Base-by-base conservation (phyloP, 345 rosid species). In the Firmiana major region DNA sequence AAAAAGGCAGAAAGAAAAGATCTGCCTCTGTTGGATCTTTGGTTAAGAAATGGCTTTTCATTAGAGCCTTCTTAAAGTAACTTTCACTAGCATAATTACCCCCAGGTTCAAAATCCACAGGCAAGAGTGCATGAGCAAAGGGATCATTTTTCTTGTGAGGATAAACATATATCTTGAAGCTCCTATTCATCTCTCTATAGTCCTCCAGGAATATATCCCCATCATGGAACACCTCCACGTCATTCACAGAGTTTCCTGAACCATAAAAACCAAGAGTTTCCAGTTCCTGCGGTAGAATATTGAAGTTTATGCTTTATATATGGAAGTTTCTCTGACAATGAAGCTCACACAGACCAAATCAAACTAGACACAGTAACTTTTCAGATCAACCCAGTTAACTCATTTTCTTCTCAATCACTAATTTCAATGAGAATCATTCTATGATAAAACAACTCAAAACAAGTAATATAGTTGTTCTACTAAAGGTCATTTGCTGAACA, bases 1-100 rank as follows among this genome's bases (percentile, higher is more conserved):
- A 88, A 78, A 88, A 88, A 46, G 91, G 91, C 83, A 88, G 66
- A 72, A 83, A 86, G 84, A 88, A 88, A 74, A 88, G 88, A 73
- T 88, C 85, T 1, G 89, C 89, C 66, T 74, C 63, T 0, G 77
- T 54, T 9, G 89, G 91, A 71, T 88, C 81, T 70, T 79, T 78
- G 1, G 89, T 88, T 73, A 86, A 69, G 80, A 88, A 86, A 74
- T 83, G 87, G 79, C 91, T 88, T 59, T 79, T 78, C 85, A 77
- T 69, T 19, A 86, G 85, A 67, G 77, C 86, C 81, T 83, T 83
- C 80, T 86, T 88, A 67, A 86, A 88, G 86, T 83, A 88, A 79
- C 83, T 82, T 75, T 88, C 91, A 63, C 91, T 88, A 6, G 89
- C 89, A 21, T 83, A 88, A 70, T 70, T 70, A 5, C 74, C 74